A percentile compares a stretch with the other conserved stretches of the same genome.
Conservation (phyloP, 202 grass and related monocot genomes). For the Thinopyrum obtusiflorum region DNA sequence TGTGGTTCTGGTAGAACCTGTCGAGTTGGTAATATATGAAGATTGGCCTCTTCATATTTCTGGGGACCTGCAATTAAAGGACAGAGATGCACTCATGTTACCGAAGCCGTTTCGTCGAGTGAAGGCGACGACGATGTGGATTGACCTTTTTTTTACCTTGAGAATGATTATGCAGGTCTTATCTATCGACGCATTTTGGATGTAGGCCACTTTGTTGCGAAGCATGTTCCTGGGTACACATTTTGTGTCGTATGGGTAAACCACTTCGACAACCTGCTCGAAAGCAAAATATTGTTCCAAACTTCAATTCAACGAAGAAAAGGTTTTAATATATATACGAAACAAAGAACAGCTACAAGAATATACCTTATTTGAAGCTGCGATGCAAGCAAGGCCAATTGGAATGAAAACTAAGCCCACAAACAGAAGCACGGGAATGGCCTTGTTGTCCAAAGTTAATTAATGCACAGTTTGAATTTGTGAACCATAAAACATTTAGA, state of each 20-base stretch:
- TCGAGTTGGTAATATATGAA: slow-evolving; percentile 72
- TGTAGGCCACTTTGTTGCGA: slow-evolving; percentile 50
- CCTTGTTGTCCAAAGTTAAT: slow-evolving; percentile 37
- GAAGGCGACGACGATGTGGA: not conserved
- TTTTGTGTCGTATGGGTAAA: slow-evolving; percentile 52
- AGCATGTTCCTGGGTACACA: slow-evolving; percentile 51
- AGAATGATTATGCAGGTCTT: slow-evolving; percentile 58
- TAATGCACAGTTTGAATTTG: not conserved
- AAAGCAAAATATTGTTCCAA: not conserved
- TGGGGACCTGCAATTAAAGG: slow-evolving; percentile 40
- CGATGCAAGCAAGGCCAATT: slow-evolving; percentile 45
- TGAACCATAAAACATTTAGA: not conserved
- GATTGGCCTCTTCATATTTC: slow-evolving; percentile 55
- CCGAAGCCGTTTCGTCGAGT: not conserved
- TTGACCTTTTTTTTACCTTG: slow-evolving; percentile 31
- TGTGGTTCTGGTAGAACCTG: slow-evolving; percentile 76
- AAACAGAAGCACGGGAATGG: slow-evolving; percentile 25
- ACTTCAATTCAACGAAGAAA: not conserved
- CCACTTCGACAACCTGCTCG: slow-evolving; percentile 59
- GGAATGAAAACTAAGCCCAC: slow-evolving; percentile 53
- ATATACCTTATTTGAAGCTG: slow-evolving; percentile 52
- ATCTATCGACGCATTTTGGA: slow-evolving; percentile 41
- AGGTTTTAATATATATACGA: not conserved
- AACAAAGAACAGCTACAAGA: not conserved
- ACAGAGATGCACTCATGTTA: not conserved